phyloP scores from a whole-genome alignment of 768 basidiomycete genomes.

The Suillus subaureus region DNA sequence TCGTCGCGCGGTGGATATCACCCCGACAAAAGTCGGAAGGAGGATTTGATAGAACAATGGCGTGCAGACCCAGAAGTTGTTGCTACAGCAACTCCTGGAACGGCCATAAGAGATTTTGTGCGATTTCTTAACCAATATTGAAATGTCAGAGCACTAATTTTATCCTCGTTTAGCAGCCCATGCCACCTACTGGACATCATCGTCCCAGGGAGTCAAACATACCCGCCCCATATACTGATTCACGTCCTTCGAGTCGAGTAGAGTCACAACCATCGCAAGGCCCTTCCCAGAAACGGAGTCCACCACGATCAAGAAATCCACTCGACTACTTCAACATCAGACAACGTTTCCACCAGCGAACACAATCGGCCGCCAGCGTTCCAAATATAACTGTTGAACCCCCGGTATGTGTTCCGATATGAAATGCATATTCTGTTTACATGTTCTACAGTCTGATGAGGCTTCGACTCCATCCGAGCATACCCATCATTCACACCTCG shows the following conservation, averaged over 20 bases:
- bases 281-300: constrained; percentile 9
- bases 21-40: constrained; percentile 27
- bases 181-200: constrained; percentile 21
- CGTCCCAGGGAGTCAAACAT: constrained; percentile 35
- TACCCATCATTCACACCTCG: constrained; percentile 35
- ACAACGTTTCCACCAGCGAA: constrained; percentile 31
- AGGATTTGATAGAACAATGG: constrained; percentile 33
- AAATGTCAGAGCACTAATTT: constrained; percentile 15
- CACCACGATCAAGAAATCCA: constrained; percentile 21
- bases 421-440: background rate
- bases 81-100: constrained; percentile 18
- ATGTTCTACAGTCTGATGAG: constrained; percentile 39
- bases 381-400: constrained; percentile 49
- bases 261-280: constrained; percentile 8
- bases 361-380: constrained; percentile 37
- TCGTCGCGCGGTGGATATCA: constrained; percentile 20
- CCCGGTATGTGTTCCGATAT: constrained; percentile 35
- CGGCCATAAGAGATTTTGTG: constrained; percentile 21
- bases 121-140: constrained; percentile 11
- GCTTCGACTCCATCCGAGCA: constrained; percentile 37
- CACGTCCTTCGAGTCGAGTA: constrained; percentile 17
- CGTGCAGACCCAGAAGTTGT: constrained; percentile 29
- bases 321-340: constrained; percentile 26
- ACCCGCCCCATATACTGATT: constrained; percentile 28
- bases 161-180: background rate